Percentiles rank a stretch among this genome's conserved stretches.
phyloP scores from a whole-genome alignment of 2,329 filamentous ascomycete genomes.

The Macroventuria anomochaeta region DNA sequence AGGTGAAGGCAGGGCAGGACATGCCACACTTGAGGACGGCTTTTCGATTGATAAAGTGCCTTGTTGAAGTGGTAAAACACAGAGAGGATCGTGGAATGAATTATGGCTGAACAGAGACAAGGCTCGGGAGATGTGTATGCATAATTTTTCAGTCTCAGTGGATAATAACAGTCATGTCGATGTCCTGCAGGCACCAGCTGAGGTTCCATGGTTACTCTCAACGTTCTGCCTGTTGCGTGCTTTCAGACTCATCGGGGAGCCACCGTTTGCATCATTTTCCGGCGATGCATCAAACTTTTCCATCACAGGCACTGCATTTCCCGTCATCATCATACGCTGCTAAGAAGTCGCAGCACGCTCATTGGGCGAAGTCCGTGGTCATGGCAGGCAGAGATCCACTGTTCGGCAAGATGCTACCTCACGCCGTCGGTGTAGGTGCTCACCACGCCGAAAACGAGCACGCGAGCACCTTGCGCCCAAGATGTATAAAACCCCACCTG shows the following conservation, averaged over 20 bases:
- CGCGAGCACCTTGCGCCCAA: not conserved
- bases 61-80: no score
- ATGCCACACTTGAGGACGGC: no score
- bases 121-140: not conserved
- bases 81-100: no score
- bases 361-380: not conserved
- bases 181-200: not conserved
- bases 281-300: not conserved
- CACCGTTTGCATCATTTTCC: not conserved
- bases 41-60: no score
- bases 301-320: not conserved
- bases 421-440: slow-evolving; percentile 6
- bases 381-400: slow-evolving; percentile 10
- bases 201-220: not conserved
- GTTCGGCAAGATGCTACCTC: slow-evolving; percentile 7
- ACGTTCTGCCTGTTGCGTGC: not conserved
- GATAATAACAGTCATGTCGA: not conserved
- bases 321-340: not conserved
- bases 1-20: no score
- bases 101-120: no score
- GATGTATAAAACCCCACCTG: not conserved
- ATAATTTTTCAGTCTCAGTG: not conserved
- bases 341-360: not conserved
- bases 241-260: not conserved
- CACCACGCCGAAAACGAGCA: slow-evolving; percentile 3